Evolutionary conservation across 371 early-diverging fungal species (phyloP).

Genomic region (Mortierella sp.): DNA sequence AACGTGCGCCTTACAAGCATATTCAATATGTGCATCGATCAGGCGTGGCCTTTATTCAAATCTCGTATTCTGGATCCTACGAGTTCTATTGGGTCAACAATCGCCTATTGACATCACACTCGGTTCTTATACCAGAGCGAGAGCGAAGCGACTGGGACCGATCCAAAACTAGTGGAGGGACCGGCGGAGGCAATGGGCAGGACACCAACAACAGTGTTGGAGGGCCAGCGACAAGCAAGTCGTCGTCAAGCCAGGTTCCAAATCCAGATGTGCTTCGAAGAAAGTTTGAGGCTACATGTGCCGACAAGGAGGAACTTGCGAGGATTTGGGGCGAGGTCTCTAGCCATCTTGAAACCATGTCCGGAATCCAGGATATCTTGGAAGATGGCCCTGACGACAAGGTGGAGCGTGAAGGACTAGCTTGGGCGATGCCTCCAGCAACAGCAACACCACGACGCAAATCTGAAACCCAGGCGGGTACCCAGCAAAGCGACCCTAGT

Average conservation of each 20-base stretch:
- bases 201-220: not conserved
- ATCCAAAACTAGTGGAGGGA: slow-evolving; percentile 38
- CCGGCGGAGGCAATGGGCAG: slow-evolving; percentile 13
- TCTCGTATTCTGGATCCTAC: slow-evolving; percentile 68
- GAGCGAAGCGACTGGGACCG: slow-evolving; percentile 48
- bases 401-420: slow-evolving; percentile 40
- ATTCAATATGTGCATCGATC: slow-evolving; percentile 93
- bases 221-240: slow-evolving; percentile 22
- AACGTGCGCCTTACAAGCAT: slow-evolving; percentile 73
- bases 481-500: not conserved
- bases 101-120: slow-evolving; percentile 78
- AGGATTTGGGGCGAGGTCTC: slow-evolving; percentile 49
- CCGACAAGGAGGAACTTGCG: slow-evolving; percentile 36
- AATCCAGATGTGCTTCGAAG: slow-evolving; percentile 34
- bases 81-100: slow-evolving; percentile 95
- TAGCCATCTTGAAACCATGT: slow-evolving; percentile 43
- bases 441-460: slow-evolving; percentile 39
- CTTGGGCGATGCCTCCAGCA: slow-evolving; percentile 32
- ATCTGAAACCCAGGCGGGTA: slow-evolving; percentile 24
- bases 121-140: slow-evolving; percentile 53
- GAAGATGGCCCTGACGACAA: slow-evolving; percentile 54
- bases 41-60: slow-evolving; percentile 93
- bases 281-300: slow-evolving; percentile 36
- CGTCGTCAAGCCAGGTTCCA: slow-evolving; percentile 35
- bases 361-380: slow-evolving; percentile 53